Evolutionary conservation across 1,284 basidiomycete species (phyloP).

Genomic region (Coriolopsis trogii): DNA sequence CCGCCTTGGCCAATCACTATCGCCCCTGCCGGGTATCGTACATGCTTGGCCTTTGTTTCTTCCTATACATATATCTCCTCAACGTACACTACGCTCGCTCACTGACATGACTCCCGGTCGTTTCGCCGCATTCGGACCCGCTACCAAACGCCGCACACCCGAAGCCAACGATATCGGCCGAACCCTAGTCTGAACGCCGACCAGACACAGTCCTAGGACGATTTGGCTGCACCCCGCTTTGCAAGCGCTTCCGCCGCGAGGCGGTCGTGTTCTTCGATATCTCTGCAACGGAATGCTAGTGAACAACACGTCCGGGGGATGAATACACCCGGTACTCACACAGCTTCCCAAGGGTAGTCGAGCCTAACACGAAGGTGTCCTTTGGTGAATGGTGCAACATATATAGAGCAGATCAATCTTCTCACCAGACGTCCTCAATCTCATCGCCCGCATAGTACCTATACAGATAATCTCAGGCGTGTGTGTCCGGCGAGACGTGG

Average conservation of each 20-base stretch:
- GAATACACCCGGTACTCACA: too few species aligned
- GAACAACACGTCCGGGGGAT: conserved; percentile 19
- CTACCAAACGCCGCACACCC: too few species aligned
- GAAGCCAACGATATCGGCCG: too few species aligned
- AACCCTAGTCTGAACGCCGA: too few species aligned
- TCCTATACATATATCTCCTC: background rate
- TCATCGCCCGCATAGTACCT: conserved; percentile 75
- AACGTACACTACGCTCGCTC: conserved; percentile 1
- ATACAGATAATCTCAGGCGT: conserved; percentile 4
- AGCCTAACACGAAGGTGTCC: conserved; percentile 51
- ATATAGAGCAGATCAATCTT: conserved; percentile 20
- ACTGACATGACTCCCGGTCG: too few species aligned
- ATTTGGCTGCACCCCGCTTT: conserved; percentile 15
- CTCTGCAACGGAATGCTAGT: conserved; percentile 43
- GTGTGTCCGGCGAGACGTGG: background rate
- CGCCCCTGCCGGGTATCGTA: background rate
- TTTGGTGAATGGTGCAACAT: conserved; percentile 7
- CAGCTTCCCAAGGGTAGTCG: conserved; percentile 84
- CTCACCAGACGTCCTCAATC: conserved; percentile 56
- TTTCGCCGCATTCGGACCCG: too few species aligned
- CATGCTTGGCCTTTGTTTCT: background rate
- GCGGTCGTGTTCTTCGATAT: conserved; percentile 79
- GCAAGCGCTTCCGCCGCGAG: conserved; percentile 43
- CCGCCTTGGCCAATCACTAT: conserved; percentile 3
- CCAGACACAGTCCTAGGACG: too few species aligned